Percentiles rank a stretch among this genome's conserved stretches.
Evolutionary conservation across 805 yeast genomes (phyloP).

Genomic region (Candida quercuum): DNA sequence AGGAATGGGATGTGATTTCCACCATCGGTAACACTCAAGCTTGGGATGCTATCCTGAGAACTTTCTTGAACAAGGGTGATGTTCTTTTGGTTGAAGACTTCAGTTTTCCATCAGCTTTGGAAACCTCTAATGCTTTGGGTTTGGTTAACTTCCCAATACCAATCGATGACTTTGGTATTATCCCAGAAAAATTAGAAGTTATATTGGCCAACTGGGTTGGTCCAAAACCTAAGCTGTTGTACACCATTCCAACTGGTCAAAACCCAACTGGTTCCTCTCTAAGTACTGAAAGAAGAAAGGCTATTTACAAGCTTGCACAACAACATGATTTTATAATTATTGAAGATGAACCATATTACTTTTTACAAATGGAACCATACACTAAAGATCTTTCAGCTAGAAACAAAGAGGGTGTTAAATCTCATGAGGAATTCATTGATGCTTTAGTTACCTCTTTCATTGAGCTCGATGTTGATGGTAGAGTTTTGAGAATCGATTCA

Average conservation of each 20-base stretch:
- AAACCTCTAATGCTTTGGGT: conserved; percentile 73
- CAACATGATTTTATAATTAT: conserved; percentile 82
- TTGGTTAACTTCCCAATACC: conserved; percentile 63
- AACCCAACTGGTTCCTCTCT: conserved; percentile 95
- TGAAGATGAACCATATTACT: conserved; percentile 98
- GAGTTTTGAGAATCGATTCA: conserved; percentile 73
- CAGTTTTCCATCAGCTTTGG: conserved; percentile 80
- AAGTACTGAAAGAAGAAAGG: conserved; percentile 67
- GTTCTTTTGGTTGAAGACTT: conserved; percentile 77
- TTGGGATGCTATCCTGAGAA: conserved; percentile 78
- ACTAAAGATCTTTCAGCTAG: conserved; percentile 36
- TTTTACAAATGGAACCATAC: conserved; percentile 87
- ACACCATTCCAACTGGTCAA: conserved; percentile 94
- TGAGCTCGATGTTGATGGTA: conserved; percentile 68
- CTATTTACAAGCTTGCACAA: conserved; percentile 71
- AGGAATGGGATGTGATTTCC: conserved; percentile 68
- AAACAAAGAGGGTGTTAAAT: conserved; percentile 19
- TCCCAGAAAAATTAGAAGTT: conserved; percentile 62
- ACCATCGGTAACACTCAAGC: conserved; percentile 88
- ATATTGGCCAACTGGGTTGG: conserved; percentile 68
- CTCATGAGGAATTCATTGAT: conserved; percentile 38
- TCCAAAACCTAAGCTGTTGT: conserved; percentile 77
- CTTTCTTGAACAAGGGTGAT: conserved; percentile 76
- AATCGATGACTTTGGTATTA: conserved; percentile 74
- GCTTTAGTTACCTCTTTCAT: conserved; percentile 59